Evolutionary conservation across 352 stramenopile genomes (phyloP).

Genomic region (Globisporangium paddicum): DNA sequence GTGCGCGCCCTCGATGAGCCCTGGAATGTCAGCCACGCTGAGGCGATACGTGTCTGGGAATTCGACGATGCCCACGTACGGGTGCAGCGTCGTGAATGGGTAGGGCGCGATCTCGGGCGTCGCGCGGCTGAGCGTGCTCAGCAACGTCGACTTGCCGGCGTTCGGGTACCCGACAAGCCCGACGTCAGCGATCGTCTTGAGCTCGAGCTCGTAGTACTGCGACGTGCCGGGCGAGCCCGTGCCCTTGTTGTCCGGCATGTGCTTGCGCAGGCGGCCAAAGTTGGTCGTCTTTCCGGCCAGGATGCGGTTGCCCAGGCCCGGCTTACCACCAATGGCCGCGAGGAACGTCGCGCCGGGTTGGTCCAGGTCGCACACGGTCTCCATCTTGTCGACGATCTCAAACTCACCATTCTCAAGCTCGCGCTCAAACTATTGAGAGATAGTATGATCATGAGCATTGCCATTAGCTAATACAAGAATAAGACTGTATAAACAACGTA

Average conservation of each 20-base stretch:
- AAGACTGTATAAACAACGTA: constrained; percentile 18
- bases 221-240: constrained; percentile 89
- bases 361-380: constrained; percentile 77
- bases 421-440: constrained; percentile 44
- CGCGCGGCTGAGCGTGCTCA: constrained; percentile 91
- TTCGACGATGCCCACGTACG: constrained; percentile 94
- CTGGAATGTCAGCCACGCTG: constrained; percentile 87
- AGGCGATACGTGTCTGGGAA: constrained; percentile 93
- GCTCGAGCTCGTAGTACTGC: constrained; percentile 95
- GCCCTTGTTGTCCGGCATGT: constrained; percentile 79
- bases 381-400: constrained; percentile 80
- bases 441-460: not conserved
- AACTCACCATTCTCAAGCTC: constrained; percentile 70
- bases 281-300: constrained; percentile 78
- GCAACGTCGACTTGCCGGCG: constrained; percentile 96
- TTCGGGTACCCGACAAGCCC: constrained; percentile 99
- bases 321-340: constrained; percentile 75
- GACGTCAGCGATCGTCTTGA: constrained; percentile 98
- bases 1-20: constrained; percentile 90
- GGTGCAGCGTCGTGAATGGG: constrained; percentile 97
- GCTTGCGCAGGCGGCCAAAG: constrained; percentile 75
- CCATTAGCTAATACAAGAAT: too few species aligned
- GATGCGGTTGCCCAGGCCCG: constrained; percentile 82
- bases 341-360: constrained; percentile 60
- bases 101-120: constrained; percentile 96